These are phyloP conservation scores for Parastagonospora avenae DNA, from an alignment of 2,329 filamentous ascomycete genomes.

Conservation along the genomic window DNA sequence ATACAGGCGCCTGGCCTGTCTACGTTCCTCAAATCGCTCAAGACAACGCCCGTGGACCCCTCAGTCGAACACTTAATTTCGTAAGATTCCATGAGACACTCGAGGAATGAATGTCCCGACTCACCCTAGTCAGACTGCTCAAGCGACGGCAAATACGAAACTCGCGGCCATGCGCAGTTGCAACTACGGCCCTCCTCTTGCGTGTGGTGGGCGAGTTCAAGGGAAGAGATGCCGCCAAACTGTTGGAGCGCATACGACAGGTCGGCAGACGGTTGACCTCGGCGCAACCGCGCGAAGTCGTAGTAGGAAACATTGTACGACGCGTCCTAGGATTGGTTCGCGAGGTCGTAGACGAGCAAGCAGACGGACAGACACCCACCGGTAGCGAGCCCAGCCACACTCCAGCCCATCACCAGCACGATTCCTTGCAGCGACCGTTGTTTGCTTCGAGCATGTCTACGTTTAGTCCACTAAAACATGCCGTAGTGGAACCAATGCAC, in stretches of 20 bases:
- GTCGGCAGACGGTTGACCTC: constrained; percentile 78
- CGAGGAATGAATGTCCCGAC: constrained; percentile 1
- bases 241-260: constrained; percentile 79
- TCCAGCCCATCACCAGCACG: constrained; percentile 39
- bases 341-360: constrained; percentile 84
- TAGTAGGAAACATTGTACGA: constrained; percentile 91
- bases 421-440: constrained; percentile 43
- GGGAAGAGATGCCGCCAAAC: constrained; percentile 75
- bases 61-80: constrained; percentile 84
- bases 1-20: constrained; percentile 71
- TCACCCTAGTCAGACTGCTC: constrained; percentile 65
- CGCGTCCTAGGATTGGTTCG: constrained; percentile 88
- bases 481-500: constrained; percentile 43
- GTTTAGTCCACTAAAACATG: constrained; percentile 55
- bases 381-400: constrained; percentile 65
- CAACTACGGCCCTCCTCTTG: constrained; percentile 85
- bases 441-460: constrained; percentile 52
- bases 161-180: constrained; percentile 85
- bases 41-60: constrained; percentile 74
- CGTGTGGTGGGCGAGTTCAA: constrained; percentile 83
- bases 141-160: constrained; percentile 90
- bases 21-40: constrained; percentile 57
- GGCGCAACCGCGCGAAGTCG: constrained; percentile 87
- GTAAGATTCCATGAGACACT: constrained; percentile 57
- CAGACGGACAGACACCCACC: constrained; percentile 64